Evolutionary conservation across 805 yeast species (phyloP), one percentile per base, ranked within the genome.

Genomic region (Lipomyces oligophaga): DNA sequence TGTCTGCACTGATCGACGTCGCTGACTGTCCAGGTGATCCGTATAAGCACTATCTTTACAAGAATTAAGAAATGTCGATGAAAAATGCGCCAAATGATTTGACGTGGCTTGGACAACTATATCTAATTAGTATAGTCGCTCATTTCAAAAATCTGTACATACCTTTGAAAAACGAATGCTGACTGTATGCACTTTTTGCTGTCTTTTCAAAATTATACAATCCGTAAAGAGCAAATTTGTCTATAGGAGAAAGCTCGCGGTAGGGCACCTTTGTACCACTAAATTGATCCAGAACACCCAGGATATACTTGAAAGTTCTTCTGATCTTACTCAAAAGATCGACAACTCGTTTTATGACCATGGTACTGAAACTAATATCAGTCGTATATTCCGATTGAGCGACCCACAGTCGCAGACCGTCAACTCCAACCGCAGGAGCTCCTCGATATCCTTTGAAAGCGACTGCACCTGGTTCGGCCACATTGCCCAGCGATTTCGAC

Each of bases 401-500:
- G 5, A 83, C 85, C 84, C 96, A 83, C 45, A 89, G 70, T 57
- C 99, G 73, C 50, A 93, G 68, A 0, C 98, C 98, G 63, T 89
- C 97, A 15, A 86, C 77, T 8, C 98, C 97, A 18, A 90, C 67
- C 11, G 80, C 72, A 1, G 87, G 85, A 5, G 66, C 64, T 4
- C 74, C 69, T 43, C 67, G 65, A 47, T 71, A 70, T 2, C 94
- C 95, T 30, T 75, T 67, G 22, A 55, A 49, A 28, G 90, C 77
- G 6, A 87, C 76, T 28, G 79, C 79, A 3, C 59, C 59, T 0
- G 97, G 97, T 1, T 76, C 63, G 18, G 89, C 75, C 0, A 80
- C 80, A 58, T 93, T 93, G 0, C 97, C 96, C 31, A 84, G 67
- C 0, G 96, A 86, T 62, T 93, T 93, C 3, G 97, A 89, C 97